A percentile compares a stretch with the other conserved stretches of the same genome.
Evolutionary conservation across 164 flowering plant genomes (phyloP).

Genomic region (Stephania cephalantha): DNA sequence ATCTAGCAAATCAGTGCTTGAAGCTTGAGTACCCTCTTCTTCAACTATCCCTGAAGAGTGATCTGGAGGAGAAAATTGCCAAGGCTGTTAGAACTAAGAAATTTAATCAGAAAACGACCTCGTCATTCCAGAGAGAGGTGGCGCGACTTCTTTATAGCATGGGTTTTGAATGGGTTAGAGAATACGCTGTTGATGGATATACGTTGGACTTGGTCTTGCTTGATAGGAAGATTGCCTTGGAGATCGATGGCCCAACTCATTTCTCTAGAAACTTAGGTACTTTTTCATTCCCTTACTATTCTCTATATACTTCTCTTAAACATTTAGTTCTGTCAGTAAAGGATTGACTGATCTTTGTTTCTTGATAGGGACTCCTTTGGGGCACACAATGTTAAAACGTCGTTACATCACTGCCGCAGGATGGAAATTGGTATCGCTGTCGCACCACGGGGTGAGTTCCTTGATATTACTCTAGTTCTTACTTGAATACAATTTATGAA

Average conservation of each 20-base stretch:
- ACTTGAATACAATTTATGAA: too few species aligned
- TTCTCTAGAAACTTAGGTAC: conserved; percentile 90
- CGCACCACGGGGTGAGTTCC: conserved; percentile 66
- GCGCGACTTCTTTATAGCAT: conserved; percentile 79
- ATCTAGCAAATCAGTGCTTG: conserved; percentile 74
- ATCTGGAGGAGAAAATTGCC: conserved; percentile 59
- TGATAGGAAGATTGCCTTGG: conserved; percentile 81
- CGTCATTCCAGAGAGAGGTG: conserved; percentile 92
- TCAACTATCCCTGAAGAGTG: conserved; percentile 39
- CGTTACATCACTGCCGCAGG: conserved; percentile 76
- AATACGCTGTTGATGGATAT: conserved; percentile 72
- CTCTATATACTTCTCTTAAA: background rate
- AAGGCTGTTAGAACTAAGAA: conserved; percentile 68
- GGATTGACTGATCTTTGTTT: conserved; percentile 4
- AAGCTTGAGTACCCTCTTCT: conserved; percentile 77
- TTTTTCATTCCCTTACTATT: conserved; percentile 8
- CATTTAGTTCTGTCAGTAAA: background rate
- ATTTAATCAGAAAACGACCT: conserved; percentile 83
- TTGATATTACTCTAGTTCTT: background rate
- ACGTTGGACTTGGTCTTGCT: conserved; percentile 81
- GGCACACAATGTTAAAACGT: conserved; percentile 85
- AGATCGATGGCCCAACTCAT: conserved; percentile 97
- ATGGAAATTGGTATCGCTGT: conserved; percentile 71
- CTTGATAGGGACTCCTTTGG: conserved; percentile 74
- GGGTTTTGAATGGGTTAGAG: conserved; percentile 84